phyloP scores from a whole-genome alignment of 2,329 filamentous ascomycete genomes.

The Pyrenophora seminiperda region DNA sequence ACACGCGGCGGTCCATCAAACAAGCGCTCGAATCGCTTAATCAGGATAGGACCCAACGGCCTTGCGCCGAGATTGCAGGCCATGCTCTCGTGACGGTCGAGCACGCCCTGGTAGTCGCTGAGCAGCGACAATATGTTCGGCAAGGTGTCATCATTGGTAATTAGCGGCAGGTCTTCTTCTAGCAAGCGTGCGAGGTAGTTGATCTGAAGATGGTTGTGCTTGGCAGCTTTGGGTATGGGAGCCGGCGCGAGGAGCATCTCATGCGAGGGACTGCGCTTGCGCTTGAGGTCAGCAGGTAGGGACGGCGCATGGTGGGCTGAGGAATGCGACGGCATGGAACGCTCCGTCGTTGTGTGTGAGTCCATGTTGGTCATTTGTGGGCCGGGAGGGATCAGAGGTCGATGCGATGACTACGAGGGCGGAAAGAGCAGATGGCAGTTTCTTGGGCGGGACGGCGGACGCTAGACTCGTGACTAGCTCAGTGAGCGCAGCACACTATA shows the following conservation, averaged over 20 bases:
- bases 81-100: conserved; percentile 84
- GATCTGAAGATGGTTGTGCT: conserved; percentile 67
- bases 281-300: conserved; percentile 48
- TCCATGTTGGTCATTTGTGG: conserved; percentile 34
- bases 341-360: conserved; percentile 25
- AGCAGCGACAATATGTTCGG: conserved; percentile 74
- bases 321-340: conserved; percentile 29
- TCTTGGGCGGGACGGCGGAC: conserved; percentile 32
- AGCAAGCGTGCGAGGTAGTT: conserved; percentile 70
- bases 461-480: conserved; percentile 24
- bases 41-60: conserved; percentile 78
- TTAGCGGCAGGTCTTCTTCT: conserved; percentile 65
- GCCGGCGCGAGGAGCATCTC: conserved; percentile 43
- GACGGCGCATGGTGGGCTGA: conserved; percentile 29
- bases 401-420: conserved; percentile 15
- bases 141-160: conserved; percentile 71
- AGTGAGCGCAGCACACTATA: conserved; percentile 12
- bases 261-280: conserved; percentile 54
- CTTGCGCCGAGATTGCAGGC: conserved; percentile 84
- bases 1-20: conserved; percentile 80
- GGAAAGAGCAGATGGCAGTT: conserved; percentile 20
- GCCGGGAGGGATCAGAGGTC: conserved; percentile 22
- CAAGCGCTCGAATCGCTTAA: conserved; percentile 83
- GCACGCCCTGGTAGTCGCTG: conserved; percentile 80
- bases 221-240: conserved; percentile 57